These are phyloP conservation scores for Bolboschoenus planiculmis DNA, from an alignment of 176 grass and related monocot species.

Conservation along the genomic window DNA sequence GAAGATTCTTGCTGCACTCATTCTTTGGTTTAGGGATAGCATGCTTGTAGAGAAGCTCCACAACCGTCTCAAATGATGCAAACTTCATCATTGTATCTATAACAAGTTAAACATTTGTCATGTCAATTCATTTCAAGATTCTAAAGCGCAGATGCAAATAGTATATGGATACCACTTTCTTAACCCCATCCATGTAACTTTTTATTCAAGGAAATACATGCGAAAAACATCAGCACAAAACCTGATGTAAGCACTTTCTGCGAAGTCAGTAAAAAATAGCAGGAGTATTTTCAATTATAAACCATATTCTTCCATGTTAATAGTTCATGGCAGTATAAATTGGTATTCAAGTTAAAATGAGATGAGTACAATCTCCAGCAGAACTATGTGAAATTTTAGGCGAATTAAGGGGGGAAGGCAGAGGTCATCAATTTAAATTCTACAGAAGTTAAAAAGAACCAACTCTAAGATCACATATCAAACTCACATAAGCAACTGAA, in stretches of 20 bases:
- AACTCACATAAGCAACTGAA: not conserved
- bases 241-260: not conserved
- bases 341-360: not conserved
- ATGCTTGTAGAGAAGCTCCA: slow-evolving; percentile 84
- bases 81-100: slow-evolving; percentile 99
- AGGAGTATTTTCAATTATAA: not conserved
- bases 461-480: not conserved
- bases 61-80: slow-evolving; percentile 81
- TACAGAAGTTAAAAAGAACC: not conserved
- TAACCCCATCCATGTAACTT: not conserved
- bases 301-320: not conserved
- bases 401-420: too few relatives aligned
- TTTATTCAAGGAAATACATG: not conserved
- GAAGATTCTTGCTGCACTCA: slow-evolving; percentile 59
- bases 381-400: too few relatives aligned
- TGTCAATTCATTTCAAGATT: not conserved
- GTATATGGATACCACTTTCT: not conserved
- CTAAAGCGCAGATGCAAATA: not conserved
- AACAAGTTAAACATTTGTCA: not conserved
- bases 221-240: not conserved
- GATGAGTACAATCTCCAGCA: too few relatives aligned
- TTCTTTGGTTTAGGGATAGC: slow-evolving; percentile 61
- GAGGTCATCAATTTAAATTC: not conserved
- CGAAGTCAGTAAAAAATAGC: not conserved
- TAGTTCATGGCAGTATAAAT: not conserved